Evolutionary conservation across 1,284 basidiomycete species (phyloP), one percentile per base, ranked within the genome.

Genomic region (Taiwanofungus camphoratus): DNA sequence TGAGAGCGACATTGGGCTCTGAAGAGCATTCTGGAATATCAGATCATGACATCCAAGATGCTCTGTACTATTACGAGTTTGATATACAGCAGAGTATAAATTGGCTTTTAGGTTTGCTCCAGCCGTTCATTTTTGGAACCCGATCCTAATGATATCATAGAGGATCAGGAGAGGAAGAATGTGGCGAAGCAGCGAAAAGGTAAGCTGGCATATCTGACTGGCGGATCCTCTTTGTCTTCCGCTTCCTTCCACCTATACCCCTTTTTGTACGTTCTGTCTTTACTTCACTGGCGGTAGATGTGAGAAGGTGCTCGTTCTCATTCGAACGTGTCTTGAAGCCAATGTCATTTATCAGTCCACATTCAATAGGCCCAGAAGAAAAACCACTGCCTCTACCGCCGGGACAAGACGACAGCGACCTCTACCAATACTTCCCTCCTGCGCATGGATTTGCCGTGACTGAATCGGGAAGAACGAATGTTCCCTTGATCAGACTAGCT

Each of bases 31-130:
- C 82, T 24, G 82, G 80, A 13, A 67, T 95, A 38, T 71, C 84
- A 27, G 89, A 95, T 59, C 63, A 68, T 30, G 74, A 79, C 39
- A 87, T 99, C 61, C 80, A 78, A 56, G 87, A 93, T 52, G 74
- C 78, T 1, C 70, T 98, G 34, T 98, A 92, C 87, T 83, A 98
- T 54, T 81, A 74, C 54, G 90, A 88, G 66, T 98, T 96, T 57
- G 84, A 97, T 57, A 76, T 88, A 15, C 81, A 91, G 31, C 76
- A 83, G 57, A 82, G 88, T 5, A 67, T 94, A 12, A 66, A 78
- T 29, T 88, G 82, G 75, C 70, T 92, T 19, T 54, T 86, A 32
- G 79, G 87, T 88, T 51, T 50, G 77, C 66, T 33, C 15, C 30
- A 2, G 33, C 4, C 41, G 31, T 20, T 29, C 21, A 8, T 27